Evolutionary conservation across 805 yeast genomes (phyloP).

Genomic region (Lipomyces orientalis): DNA sequence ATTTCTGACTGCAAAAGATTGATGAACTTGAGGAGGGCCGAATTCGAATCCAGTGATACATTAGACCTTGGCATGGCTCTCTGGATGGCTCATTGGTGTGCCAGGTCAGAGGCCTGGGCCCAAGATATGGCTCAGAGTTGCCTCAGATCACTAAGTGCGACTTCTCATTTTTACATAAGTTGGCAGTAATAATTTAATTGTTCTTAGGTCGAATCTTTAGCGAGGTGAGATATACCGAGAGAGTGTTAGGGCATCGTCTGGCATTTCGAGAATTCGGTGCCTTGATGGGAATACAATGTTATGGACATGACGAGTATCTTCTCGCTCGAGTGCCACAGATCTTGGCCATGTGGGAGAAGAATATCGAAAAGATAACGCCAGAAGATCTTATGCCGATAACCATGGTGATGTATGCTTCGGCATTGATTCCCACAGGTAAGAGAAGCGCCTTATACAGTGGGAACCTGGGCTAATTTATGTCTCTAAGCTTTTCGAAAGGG

Average conservation of each 20-base stretch:
- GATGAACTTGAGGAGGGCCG: constrained; percentile 6
- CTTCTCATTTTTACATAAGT: background rate
- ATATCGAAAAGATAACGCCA: constrained; percentile 7
- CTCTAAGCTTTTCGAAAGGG: constrained; percentile 9
- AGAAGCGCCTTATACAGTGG: background rate
- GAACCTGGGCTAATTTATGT: background rate
- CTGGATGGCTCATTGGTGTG: constrained; percentile 14
- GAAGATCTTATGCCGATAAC: constrained; percentile 12
- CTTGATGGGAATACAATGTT: constrained; percentile 13
- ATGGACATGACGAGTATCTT: constrained; percentile 6
- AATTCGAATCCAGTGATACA: constrained; percentile 10
- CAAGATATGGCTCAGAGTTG: constrained; percentile 16
- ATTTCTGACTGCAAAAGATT: constrained; percentile 13
- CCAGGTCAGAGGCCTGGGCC: constrained; percentile 7
- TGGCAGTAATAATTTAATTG: constrained; percentile 2
- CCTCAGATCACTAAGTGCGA: constrained; percentile 12
- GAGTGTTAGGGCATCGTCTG: constrained; percentile 2
- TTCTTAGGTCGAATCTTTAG: constrained; percentile 12
- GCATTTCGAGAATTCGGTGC: constrained; percentile 16
- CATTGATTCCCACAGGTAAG: constrained; percentile 16
- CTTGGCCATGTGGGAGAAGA: constrained; percentile 12
- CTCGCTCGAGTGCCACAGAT: constrained; percentile 9
- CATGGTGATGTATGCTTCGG: constrained; percentile 13
- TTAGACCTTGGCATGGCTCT: constrained; percentile 15
- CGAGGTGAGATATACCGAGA: constrained; percentile 12